These are phyloP conservation scores for Truncatella angustata DNA, from an alignment of 2,329 filamentous ascomycete species.

Conservation along the genomic window DNA sequence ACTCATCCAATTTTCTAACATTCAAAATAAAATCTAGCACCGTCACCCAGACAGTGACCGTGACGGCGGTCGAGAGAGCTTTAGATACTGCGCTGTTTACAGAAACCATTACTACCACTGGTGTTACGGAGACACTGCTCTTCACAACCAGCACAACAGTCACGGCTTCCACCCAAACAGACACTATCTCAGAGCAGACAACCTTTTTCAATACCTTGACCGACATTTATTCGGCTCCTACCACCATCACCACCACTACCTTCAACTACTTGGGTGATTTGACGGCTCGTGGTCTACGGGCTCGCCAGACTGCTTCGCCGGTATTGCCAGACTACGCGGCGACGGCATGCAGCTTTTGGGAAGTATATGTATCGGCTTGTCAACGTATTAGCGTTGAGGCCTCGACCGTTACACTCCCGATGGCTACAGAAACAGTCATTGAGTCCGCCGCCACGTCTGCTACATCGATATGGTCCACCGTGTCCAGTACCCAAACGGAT, in stretches of 20 bases:
- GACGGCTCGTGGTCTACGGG: not conserved
- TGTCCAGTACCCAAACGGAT: not conserved
- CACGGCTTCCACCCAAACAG: not conserved
- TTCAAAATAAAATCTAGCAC: not conserved
- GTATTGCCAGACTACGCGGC: not conserved
- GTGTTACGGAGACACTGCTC: not conserved
- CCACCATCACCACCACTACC: not conserved
- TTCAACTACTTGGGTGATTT: not conserved
- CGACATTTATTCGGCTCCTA: not conserved
- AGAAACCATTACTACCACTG: not conserved
- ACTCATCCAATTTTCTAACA: not conserved
- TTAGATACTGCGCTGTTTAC: not conserved
- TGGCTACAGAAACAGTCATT: not conserved
- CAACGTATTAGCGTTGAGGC: not conserved
- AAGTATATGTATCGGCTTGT: not conserved
- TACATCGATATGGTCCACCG: not conserved
- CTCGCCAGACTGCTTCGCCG: not conserved
- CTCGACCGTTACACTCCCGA: not conserved
- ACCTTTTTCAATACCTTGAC: not conserved
- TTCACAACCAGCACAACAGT: not conserved
- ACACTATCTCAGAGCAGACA: not conserved
- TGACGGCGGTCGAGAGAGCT: not conserved
- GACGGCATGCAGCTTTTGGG: not conserved
- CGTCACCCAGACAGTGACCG: not conserved
- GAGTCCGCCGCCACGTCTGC: not conserved